Evolutionary conservation across 179 eudicot genomes (phyloP), one percentile per base, ranked within the genome.

Genomic region (Carnegiea gigantea): DNA sequence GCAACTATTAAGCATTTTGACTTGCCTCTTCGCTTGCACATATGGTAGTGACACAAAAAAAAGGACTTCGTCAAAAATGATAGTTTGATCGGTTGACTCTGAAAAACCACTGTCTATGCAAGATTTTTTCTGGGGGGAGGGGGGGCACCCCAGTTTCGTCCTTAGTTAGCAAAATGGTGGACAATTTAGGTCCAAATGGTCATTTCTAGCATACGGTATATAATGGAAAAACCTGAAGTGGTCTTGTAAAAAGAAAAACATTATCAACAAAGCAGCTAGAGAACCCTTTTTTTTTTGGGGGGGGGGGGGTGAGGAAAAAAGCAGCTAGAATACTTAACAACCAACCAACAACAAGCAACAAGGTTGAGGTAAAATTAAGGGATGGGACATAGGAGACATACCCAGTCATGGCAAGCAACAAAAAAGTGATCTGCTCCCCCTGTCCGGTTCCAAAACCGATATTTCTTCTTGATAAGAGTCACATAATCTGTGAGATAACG

Each of bases 351-450:
- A 6, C 21, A 24, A 46, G 1, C 67, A 77, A 18, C 1, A 23
- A 82, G 38, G 1, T n/a, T 7, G 26, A 49, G 10, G 53, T 1
- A 20, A 23, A 77, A 15, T 57, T 57, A 57, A 57, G 62, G 9
- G 15, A 10, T 6, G 71, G 17, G 48, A 17, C 38, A n/a, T 33
- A 1, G 70, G 57, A 57, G 81, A 44, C 90, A 74, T 86, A 92
- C 98, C 97, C 98, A 94, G 80, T 92, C 98, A 87, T 94, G 95
- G 81, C 98, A 94, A 78, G 91, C 93, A 85, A 89, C 94, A 21
- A 92, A 81, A 76, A 92, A 92, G 80, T 93, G 95, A 90, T 93
- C 97, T 3, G 93, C 87, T 78, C 97, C 97, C 36, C 80, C 82
- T 36, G 87, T 88, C 84, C 90, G 81, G 81, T 93, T 92, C 95